phyloP scores from a whole-genome alignment of 2,329 filamentous ascomycete species.

The Paraphoma chrysanthemicola region DNA sequence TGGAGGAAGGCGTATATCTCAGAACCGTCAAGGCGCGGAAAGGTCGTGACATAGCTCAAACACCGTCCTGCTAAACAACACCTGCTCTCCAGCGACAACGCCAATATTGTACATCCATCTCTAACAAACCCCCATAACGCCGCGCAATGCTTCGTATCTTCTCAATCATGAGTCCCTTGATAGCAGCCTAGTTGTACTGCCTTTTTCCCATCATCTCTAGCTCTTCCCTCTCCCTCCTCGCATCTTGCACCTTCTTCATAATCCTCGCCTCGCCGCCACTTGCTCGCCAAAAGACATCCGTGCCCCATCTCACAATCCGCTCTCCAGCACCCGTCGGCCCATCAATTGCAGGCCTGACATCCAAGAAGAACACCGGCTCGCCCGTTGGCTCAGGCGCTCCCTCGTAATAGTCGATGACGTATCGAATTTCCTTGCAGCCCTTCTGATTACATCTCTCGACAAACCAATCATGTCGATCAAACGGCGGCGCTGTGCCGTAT shows the following conservation, averaged over 20 bases:
- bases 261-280: constrained; percentile 72
- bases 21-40: not conserved
- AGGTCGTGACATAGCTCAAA: not conserved
- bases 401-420: constrained; percentile 97
- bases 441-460: constrained; percentile 76
- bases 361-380: constrained; percentile 93
- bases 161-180: not conserved
- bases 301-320: constrained; percentile 85
- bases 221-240: constrained; percentile 38
- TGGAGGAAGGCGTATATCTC: not conserved
- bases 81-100: not conserved
- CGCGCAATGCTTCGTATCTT: constrained; percentile 6
- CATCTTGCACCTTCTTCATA: constrained; percentile 43
- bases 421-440: constrained; percentile 78
- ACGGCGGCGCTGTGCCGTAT: constrained; percentile 83
- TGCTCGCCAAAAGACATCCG: constrained; percentile 92
- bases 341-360: constrained; percentile 87
- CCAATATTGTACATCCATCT: constrained; percentile 2
- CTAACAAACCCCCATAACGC: constrained; percentile 5
- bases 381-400: constrained; percentile 81
- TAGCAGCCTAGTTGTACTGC: constrained; percentile 31
- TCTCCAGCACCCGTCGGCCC: constrained; percentile 82
- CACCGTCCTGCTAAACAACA: not conserved
- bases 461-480: constrained; percentile 98
- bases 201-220: constrained; percentile 25